Evolutionary conservation across 2,329 filamentous ascomycete species (phyloP).

Genomic region (Aspergillus costaricaensis): DNA sequence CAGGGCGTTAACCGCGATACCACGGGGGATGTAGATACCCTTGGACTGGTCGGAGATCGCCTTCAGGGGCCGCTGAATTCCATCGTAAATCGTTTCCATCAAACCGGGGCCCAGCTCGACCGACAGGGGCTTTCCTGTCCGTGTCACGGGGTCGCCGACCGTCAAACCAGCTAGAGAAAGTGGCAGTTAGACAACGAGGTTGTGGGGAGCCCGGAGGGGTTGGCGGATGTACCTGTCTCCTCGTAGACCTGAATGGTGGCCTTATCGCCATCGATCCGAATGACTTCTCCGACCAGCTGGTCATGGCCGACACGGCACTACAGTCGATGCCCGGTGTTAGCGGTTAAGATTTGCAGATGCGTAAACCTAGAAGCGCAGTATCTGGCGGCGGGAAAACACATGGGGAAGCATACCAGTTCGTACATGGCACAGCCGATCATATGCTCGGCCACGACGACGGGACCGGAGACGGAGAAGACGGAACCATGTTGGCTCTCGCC

Average conservation of each 20-base stretch:
- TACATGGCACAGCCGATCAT: conserved; percentile 99
- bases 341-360: not conserved
- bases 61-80: conserved; percentile 92
- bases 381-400: conserved; percentile 6
- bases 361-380: not conserved
- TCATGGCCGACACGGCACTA: conserved; percentile 91
- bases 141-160: conserved; percentile 86
- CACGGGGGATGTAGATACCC: conserved; percentile 97
- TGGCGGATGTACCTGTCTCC: conserved; percentile 71
- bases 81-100: conserved; percentile 99
- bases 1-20: conserved; percentile 82
- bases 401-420: conserved; percentile 71
- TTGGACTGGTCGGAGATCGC: conserved; percentile 75
- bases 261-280: conserved; percentile 93
- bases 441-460: conserved; percentile 94
- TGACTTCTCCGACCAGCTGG: conserved; percentile 92
- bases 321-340: conserved; percentile 8
- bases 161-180: conserved; percentile 71
- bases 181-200: conserved; percentile 14
- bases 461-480: conserved; percentile 75
- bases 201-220: conserved; percentile 8
- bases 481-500: conserved; percentile 61
- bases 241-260: conserved; percentile 99
- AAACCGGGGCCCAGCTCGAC: conserved; percentile 96
- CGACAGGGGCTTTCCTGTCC: conserved; percentile 93